phyloP scores from a whole-genome alignment of 2,329 filamentous ascomycete species.

The Diaporthe ampelina region DNA sequence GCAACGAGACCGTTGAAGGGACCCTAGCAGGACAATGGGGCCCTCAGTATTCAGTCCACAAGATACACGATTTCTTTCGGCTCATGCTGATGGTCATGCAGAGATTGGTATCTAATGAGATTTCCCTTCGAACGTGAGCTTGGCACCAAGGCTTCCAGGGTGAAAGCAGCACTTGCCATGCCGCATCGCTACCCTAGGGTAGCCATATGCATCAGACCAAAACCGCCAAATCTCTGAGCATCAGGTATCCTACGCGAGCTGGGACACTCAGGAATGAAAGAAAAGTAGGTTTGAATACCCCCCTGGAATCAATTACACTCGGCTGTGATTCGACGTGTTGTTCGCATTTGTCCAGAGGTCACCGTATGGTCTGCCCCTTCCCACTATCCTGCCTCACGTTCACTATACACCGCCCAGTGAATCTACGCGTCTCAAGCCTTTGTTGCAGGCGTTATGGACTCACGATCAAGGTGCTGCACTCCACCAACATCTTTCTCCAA shows the following conservation, averaged over 20 bases:
- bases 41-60: background rate
- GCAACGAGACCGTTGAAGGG: too few species aligned
- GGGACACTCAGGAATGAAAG: background rate
- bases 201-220: background rate
- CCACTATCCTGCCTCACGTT: too few species aligned
- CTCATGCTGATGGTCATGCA: background rate
- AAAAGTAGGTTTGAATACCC: background rate
- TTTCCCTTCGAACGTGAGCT: too few species aligned
- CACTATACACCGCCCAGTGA: background rate
- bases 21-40: background rate
- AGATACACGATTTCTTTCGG: too few species aligned
- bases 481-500: constrained; percentile 20
- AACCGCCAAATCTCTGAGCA: background rate
- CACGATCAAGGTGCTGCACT: constrained; percentile 33
- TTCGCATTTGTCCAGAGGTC: background rate
- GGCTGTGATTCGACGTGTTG: too few species aligned
- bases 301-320: background rate
- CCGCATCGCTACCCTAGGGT: too few species aligned
- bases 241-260: background rate
- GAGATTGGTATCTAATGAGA: background rate
- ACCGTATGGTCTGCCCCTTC: background rate
- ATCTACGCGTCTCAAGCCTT: background rate
- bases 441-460: background rate
- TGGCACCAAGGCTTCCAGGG: too few species aligned
- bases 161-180: background rate